Evolutionary conservation across 768 basidiomycete species (phyloP), one percentile per base, ranked within the genome.

Genomic region (Suillus weaverae): DNA sequence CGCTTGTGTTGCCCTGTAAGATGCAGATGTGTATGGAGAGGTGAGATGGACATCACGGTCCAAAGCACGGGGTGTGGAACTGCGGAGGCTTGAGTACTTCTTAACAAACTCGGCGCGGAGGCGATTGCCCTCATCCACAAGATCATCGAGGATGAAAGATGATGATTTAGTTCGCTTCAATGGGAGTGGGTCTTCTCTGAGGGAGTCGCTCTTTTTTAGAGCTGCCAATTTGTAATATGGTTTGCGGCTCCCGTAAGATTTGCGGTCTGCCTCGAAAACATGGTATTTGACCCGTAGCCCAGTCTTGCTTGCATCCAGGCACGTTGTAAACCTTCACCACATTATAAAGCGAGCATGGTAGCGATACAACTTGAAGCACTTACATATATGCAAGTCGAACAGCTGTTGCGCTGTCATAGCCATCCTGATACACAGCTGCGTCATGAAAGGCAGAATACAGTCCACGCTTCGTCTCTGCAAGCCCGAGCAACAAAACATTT

Each of bases 271-370:
- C 0, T 77, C 62, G 54, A 83, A 83, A 3, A 87, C 73, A 0
- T 71, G 66, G 0, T 54, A 41, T 62, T 80, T 83, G 59, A 92
- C 81, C 3, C 81, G 79, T 5, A 84, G 78, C 0, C 91, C 91
- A 26, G 87, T 88, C 73, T 92, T 92, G 50, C 81, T 83, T 0
- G 88, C 82, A 75, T 93, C 91, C 10, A 93, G 78, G 11, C 89
- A 78, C 1, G 83, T 86, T 9, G 84, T 85, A 67, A 90, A 91
- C 76, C 91, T 93, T 61, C 41, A 51, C 18, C 4, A 8, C 38
- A 62, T 35, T 54, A 39, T 13, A 62, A 54, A 36, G 8, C 39
- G 53, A 11, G 5, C 16, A 63, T 50, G n/a, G 26, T 33, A 9
- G 16, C 46, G 39, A 38, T 13, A 14, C 20, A 30, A 9, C 10